phyloP scores from a whole-genome alignment of 805 yeast species.

The Metschnikowia peoriensis region DNA sequence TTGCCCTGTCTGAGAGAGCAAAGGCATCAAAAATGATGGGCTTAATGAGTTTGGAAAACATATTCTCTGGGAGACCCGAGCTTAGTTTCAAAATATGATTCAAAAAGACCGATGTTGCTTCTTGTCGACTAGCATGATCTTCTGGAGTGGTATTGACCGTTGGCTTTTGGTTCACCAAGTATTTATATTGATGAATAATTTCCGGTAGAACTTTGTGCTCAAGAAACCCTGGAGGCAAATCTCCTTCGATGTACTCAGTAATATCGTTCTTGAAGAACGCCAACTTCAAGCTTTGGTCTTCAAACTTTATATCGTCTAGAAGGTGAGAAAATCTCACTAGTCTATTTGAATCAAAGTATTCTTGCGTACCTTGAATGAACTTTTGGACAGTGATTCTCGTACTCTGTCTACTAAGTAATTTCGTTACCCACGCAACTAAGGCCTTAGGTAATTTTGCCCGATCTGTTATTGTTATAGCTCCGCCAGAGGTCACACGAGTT shows the following conservation, averaged over 20 bases:
- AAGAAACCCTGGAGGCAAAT: slow-evolving; percentile 52
- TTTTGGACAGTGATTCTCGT: slow-evolving; percentile 31
- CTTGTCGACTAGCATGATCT: slow-evolving; percentile 34
- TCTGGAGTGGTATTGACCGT: slow-evolving; percentile 27
- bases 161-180: slow-evolving; percentile 27
- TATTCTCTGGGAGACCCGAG: slow-evolving; percentile 25
- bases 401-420: slow-evolving; percentile 32
- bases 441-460: slow-evolving; percentile 31
- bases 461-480: not conserved
- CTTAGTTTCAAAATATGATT: slow-evolving; percentile 42
- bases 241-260: slow-evolving; percentile 21
- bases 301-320: slow-evolving; percentile 55
- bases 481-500: not conserved
- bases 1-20: slow-evolving; percentile 67
- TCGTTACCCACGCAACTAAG: slow-evolving; percentile 37
- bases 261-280: slow-evolving; percentile 36
- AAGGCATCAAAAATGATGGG: slow-evolving; percentile 67
- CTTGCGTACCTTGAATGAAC: slow-evolving; percentile 26
- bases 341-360: slow-evolving; percentile 36
- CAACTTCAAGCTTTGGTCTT: slow-evolving; percentile 53
- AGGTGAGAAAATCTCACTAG: slow-evolving; percentile 53
- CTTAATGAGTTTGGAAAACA: slow-evolving; percentile 44
- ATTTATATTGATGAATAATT: slow-evolving; percentile 42
- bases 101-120: slow-evolving; percentile 36
- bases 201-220: slow-evolving; percentile 71